Conservation (phyloP, 345 rosid species). For the Raphanus sativus region DNA sequence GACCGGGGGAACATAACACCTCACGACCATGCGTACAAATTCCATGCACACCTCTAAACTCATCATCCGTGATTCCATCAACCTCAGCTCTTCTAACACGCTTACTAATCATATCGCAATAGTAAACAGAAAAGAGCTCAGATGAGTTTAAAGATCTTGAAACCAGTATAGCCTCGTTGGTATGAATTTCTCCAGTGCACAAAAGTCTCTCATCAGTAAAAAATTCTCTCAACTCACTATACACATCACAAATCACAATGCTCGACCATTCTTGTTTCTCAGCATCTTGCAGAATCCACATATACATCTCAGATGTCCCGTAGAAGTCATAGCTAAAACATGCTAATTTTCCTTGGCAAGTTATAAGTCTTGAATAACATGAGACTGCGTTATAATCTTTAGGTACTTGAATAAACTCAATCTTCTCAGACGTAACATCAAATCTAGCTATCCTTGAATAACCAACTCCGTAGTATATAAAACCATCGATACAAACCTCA, state of each 20-base stretch:
- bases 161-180: background rate
- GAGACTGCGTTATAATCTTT: background rate
- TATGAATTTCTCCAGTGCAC: background rate
- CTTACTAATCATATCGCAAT: background rate
- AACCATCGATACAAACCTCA: background rate
- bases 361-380: background rate
- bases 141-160: background rate
- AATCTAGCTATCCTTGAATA: background rate
- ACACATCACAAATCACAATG: too few relatives aligned
- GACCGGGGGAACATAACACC: constrained; percentile 1
- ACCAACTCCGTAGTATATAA: background rate
- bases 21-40: background rate
- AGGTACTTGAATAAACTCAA: background rate
- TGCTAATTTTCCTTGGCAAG: too few relatives aligned
- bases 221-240: too few relatives aligned
- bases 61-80: background rate
- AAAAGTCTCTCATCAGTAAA: too few relatives aligned
- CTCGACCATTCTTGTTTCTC: too few relatives aligned
- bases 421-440: background rate
- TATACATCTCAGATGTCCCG: too few relatives aligned
- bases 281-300: too few relatives aligned
- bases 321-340: too few relatives aligned
- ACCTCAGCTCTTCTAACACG: background rate
- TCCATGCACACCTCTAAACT: background rate
- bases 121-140: background rate